Conservation (phyloP, 2,329 filamentous ascomycete species). For the Pochonia chlamydosporia region DNA sequence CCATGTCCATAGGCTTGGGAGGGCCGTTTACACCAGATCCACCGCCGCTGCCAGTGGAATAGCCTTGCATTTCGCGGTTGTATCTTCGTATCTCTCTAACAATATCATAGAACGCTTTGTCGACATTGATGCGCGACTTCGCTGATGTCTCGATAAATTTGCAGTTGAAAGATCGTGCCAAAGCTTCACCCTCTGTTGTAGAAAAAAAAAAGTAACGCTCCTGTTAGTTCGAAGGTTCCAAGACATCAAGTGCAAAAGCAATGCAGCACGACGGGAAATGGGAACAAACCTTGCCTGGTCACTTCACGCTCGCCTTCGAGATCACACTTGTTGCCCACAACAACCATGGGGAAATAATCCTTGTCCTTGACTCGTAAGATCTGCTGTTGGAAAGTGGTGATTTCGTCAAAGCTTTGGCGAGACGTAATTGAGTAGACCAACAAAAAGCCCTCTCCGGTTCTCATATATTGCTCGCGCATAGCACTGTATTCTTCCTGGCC, state of each 20-base stretch:
- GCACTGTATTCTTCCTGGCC: conserved; percentile 99
- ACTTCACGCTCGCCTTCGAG: conserved; percentile 88
- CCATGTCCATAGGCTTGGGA: conserved; percentile 72
- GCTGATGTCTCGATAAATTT: conserved; percentile 99
- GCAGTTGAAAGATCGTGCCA: conserved; percentile 86
- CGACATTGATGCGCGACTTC: conserved; percentile 96
- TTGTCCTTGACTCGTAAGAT: conserved; percentile 98
- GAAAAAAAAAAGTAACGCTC: conserved; percentile 5
- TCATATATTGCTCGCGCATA: conserved; percentile 99
- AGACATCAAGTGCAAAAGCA: neutral
- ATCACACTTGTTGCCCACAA: conserved; percentile 99
- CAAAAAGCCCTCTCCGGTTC: conserved; percentile 95
- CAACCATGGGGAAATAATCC: conserved; percentile 99
- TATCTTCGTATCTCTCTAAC: conserved; percentile 96
- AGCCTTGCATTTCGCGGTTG: conserved; percentile 95
- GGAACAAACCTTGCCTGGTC: conserved; percentile 72
- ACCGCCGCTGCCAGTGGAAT: conserved; percentile 65
- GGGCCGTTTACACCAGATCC: conserved; percentile 56
- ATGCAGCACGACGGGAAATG: neutral
- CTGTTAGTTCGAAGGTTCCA: neutral
- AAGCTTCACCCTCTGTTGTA: conserved; percentile 73
- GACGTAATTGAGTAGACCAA: conserved; percentile 98
- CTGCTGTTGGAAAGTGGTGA: conserved; percentile 97
- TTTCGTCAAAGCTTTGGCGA: conserved; percentile 95
- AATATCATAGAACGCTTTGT: conserved; percentile 97